Percentiles rank a stretch among this genome's conserved stretches.
phyloP scores from a whole-genome alignment of 768 basidiomycete genomes.

The Pleurotus tuber-regium region DNA sequence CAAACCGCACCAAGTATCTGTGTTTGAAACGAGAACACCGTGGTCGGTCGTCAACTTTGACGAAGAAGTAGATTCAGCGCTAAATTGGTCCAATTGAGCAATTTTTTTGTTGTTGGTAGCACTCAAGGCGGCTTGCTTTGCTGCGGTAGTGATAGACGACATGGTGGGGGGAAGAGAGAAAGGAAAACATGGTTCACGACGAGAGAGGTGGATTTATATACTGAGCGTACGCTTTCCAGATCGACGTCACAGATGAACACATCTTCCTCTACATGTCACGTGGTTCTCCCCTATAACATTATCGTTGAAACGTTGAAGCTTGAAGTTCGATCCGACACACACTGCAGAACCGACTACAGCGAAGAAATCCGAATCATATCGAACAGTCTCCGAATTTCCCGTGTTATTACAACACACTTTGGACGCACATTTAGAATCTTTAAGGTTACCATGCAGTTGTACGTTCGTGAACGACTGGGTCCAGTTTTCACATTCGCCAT shows the following conservation, averaged over 20 bases:
- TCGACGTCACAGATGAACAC: too few species aligned
- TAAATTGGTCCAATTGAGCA: conserved; percentile 30
- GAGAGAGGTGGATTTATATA: too few species aligned
- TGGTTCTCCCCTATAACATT: too few species aligned
- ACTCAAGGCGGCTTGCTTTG: conserved; percentile 24
- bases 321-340: too few species aligned
- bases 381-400: not conserved
- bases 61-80: conserved; percentile 24
- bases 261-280: too few species aligned
- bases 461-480: not conserved
- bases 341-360: too few species aligned
- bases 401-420: not conserved
- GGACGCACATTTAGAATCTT: too few species aligned
- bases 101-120: conserved; percentile 30
- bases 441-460: not conserved
- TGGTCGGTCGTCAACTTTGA: conserved; percentile 57
- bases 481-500: not conserved
- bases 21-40: conserved; percentile 56
- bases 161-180: conserved; percentile 13
- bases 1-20: conserved; percentile 58
- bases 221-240: too few species aligned
- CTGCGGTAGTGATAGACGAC: conserved; percentile 19
- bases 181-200: too few species aligned
- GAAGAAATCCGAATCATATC: not conserved
- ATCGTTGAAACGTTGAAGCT: too few species aligned